Evolutionary conservation across 1,284 basidiomycete species (phyloP).

Genomic region (Pascua guehoae): DNA sequence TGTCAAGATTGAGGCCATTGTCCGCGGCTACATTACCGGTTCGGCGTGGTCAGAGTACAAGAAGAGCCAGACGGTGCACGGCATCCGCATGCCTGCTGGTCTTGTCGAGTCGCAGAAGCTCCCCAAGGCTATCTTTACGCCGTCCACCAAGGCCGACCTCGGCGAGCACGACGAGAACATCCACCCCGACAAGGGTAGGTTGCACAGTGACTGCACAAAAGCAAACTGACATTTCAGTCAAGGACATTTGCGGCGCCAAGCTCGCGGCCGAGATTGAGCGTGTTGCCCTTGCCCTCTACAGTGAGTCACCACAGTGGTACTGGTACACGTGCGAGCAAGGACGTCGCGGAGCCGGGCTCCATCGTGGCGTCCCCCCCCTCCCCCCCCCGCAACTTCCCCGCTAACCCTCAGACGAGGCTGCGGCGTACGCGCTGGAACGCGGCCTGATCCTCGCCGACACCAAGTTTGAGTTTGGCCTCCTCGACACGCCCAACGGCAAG

Average conservation of each 20-base stretch:
- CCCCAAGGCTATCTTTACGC: conserved; percentile 84
- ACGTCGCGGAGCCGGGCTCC: too few relatives aligned
- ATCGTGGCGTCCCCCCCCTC: too few relatives aligned
- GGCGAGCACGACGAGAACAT: conserved; percentile 98
- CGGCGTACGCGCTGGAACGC: conserved; percentile 67
- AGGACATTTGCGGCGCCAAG: conserved; percentile 50
- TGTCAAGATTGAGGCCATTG: conserved; percentile 93
- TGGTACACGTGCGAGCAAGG: too few relatives aligned
- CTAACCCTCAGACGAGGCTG: conserved; percentile 56
- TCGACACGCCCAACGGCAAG: conserved; percentile 50
- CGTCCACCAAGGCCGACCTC: conserved; percentile 93
- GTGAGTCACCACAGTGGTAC: too few relatives aligned
- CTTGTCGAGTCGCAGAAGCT: conserved; percentile 83
- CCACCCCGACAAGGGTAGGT: conserved; percentile 65
- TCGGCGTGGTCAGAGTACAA: conserved; percentile 96
- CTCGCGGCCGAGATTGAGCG: conserved; percentile 46
- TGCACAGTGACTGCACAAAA: too few relatives aligned
- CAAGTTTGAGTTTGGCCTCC: conserved; percentile 82
- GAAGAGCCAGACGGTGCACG: conserved; percentile 81
- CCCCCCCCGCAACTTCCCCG: neutral
- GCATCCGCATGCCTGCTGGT: conserved; percentile 69
- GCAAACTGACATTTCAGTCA: conserved; percentile 22
- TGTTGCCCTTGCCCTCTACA: conserved; percentile 48
- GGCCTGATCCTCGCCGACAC: conserved; percentile 97
- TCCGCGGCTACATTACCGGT: conserved; percentile 91